Conservation (phyloP, 2,329 filamentous ascomycete species). For the Nectriaceae sp. region DNA sequence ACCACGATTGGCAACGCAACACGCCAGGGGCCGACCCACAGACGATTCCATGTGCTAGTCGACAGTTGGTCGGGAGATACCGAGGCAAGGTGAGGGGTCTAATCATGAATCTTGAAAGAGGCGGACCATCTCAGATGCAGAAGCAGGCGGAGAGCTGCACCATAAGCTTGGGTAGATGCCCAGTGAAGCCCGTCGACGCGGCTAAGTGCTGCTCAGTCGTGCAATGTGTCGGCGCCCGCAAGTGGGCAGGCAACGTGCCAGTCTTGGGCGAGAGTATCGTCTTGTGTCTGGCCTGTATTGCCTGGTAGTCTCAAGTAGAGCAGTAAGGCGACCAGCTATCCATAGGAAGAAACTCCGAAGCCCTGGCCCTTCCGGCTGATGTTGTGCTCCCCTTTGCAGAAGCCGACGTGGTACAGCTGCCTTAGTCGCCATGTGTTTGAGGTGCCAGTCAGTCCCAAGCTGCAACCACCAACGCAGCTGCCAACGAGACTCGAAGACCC, state of each 20-base stretch:
- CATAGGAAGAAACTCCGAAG: neutral
- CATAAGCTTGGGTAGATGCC: neutral
- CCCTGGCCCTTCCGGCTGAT: neutral
- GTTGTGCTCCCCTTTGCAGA: neutral
- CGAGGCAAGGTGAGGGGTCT: conserved; percentile 19
- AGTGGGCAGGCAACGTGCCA: neutral
- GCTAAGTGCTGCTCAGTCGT: neutral
- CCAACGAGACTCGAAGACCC: neutral
- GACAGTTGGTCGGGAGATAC: conserved; percentile 26
- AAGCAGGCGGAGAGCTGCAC: conserved; percentile 4
- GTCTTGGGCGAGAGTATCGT: neutral
- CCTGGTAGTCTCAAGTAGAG: neutral
- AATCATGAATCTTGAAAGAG: conserved; percentile 8
- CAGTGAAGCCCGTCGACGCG: neutral
- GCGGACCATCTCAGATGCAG: conserved; percentile 12
- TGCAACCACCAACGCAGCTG: neutral
- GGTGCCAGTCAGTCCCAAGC: neutral
- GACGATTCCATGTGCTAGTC: conserved; percentile 18
- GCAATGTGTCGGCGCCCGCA: neutral
- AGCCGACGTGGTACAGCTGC: neutral
- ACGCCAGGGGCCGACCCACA: conserved; percentile 15
- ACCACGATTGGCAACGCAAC: conserved; percentile 15
- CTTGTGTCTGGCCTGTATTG: neutral
- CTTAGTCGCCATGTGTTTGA: neutral
- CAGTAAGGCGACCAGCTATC: neutral